A percentile compares a stretch with the other conserved stretches of the same genome.
Conservation (phyloP, 2,329 filamentous ascomycete species). For the Graphium sp. region DNA sequence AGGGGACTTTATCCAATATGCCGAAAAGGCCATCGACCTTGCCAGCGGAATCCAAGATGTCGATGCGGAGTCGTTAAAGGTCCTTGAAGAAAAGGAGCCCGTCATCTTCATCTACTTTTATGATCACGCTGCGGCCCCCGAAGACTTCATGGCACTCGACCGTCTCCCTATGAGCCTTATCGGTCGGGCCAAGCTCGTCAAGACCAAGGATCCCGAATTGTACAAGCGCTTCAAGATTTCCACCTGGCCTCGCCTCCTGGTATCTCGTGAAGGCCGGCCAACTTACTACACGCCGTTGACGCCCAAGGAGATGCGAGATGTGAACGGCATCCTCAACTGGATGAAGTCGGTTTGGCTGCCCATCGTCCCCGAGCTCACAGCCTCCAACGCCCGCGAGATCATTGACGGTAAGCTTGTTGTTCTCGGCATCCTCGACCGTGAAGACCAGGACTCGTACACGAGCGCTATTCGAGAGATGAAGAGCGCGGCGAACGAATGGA, state of each 20-base stretch:
- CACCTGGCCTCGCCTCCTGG: slow-evolving; percentile 87
- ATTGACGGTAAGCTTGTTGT: slow-evolving; percentile 95
- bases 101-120: slow-evolving; percentile 98
- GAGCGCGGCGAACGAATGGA: slow-evolving; percentile 91
- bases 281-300: slow-evolving; percentile 81
- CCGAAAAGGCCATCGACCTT: slow-evolving; percentile 70
- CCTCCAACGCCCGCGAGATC: slow-evolving; percentile 80
- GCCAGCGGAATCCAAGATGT: slow-evolving; percentile 67
- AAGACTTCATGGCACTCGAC: slow-evolving; percentile 83
- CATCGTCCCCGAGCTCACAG: slow-evolving; percentile 84
- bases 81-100: slow-evolving; percentile 80
- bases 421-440: slow-evolving; percentile 69
- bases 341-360: slow-evolving; percentile 96
- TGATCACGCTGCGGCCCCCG: slow-evolving; percentile 80
- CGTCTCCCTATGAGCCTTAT: slow-evolving; percentile 76
- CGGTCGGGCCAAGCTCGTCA: slow-evolving; percentile 82
- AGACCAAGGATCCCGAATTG: slow-evolving; percentile 64
- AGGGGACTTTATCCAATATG: slow-evolving; percentile 76
- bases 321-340: slow-evolving; percentile 63
- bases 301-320: slow-evolving; percentile 84
- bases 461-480: slow-evolving; percentile 79
- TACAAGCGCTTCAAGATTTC: slow-evolving; percentile 83
- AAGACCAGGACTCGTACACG: slow-evolving; percentile 63
- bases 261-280: slow-evolving; percentile 74
- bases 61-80: slow-evolving; percentile 57